These are phyloP conservation scores for Colletotrichum sp. DNA, from an alignment of 2,329 filamentous ascomycete genomes.

Conservation along the genomic window DNA sequence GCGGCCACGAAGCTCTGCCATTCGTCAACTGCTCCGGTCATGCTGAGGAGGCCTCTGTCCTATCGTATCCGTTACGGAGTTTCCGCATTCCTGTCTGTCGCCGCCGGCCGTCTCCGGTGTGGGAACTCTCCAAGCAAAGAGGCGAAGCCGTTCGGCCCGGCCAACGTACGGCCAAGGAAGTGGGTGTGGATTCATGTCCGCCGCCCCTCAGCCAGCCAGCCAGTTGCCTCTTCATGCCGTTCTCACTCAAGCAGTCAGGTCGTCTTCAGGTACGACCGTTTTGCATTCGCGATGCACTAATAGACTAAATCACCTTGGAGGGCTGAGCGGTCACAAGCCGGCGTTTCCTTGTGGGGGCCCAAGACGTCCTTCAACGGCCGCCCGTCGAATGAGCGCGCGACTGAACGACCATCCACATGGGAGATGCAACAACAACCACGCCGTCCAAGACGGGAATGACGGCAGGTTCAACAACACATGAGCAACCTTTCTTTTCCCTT, in stretches of 20 bases:
- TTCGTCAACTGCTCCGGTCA: neutral
- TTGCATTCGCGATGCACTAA: neutral
- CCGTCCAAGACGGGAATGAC: neutral
- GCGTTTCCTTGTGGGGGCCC: neutral
- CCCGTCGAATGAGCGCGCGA: neutral
- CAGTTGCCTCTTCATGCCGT: neutral
- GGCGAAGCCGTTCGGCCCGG: constrained; percentile 8
- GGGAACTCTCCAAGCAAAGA: neutral
- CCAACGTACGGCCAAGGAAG: neutral
- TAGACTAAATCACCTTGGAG: neutral
- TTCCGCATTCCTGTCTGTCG: neutral
- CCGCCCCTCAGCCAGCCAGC: neutral
- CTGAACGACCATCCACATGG: neutral
- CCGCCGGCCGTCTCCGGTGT: neutral
- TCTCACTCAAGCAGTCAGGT: neutral
- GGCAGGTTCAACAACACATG: neutral
- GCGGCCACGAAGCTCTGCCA: neutral
- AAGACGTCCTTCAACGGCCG: neutral
- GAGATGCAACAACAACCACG: neutral
- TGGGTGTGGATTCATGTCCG: neutral
- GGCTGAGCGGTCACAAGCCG: neutral
- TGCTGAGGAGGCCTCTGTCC: constrained; percentile 5
- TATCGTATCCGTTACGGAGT: neutral
- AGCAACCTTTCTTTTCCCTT: neutral
- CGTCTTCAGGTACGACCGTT: neutral